Conservation (phyloP, 495 filamentous ascomycete genomes). For the Podospora pseudoanserina region DNA sequence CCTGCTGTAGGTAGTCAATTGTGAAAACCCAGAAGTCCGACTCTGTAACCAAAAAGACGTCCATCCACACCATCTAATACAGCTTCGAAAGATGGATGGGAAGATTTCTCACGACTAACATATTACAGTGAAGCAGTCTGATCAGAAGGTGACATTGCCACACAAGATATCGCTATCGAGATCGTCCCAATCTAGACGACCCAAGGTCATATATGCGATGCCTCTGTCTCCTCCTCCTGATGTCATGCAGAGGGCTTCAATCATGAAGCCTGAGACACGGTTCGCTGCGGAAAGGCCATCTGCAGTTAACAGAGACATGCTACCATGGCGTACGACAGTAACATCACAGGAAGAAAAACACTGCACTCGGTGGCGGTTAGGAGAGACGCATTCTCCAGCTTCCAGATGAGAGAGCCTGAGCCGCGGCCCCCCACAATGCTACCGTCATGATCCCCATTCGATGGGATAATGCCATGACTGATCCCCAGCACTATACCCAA, state of each 20-base stretch:
- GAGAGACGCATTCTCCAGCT: not conserved
- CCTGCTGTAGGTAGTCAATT: too few species aligned
- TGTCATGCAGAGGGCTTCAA: not conserved
- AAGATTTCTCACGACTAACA: too few species aligned
- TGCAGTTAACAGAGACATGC: not conserved
- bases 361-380: not conserved
- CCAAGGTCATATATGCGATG: not conserved
- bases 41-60: too few species aligned
- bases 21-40: too few species aligned
- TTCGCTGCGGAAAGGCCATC: not conserved
- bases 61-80: too few species aligned
- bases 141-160: not conserved
- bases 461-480: not conserved
- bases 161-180: not conserved
- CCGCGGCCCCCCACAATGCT: not conserved
- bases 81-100: too few species aligned
- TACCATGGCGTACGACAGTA: not conserved
- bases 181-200: not conserved
- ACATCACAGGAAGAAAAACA: not conserved
- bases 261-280: not conserved
- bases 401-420: not conserved
- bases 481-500: not conserved
- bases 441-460: not conserved
- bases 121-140: too few species aligned
- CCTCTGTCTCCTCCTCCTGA: too few species aligned